Evolutionary conservation across 2,329 filamentous ascomycete genomes (phyloP).

Genomic region (Hirsutella thompsonii): DNA sequence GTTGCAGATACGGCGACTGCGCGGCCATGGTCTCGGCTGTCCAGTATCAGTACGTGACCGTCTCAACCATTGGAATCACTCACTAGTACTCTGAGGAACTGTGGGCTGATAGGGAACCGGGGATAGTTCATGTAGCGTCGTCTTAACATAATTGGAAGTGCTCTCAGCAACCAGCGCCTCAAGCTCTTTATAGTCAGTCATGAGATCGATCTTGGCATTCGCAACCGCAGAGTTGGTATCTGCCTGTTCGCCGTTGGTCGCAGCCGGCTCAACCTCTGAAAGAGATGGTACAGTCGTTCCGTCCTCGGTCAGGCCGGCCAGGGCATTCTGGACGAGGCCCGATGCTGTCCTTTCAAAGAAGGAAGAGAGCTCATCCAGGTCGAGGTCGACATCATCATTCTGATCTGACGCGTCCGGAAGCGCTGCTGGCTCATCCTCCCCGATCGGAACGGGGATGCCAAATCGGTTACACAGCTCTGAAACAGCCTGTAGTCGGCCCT

Average conservation of each 20-base stretch:
- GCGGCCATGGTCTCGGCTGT: conserved; percentile 19
- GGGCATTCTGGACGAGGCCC: conserved; percentile 24
- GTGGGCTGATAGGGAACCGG: conserved; percentile 29
- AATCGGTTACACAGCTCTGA: conserved; percentile 20
- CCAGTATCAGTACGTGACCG: conserved; percentile 1
- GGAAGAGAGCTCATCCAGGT: conserved; percentile 27
- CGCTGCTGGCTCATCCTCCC: conserved; percentile 10
- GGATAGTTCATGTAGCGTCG: conserved; percentile 27
- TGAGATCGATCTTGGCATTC: conserved; percentile 18
- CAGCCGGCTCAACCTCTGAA: conserved; percentile 10
- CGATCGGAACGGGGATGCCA: conserved; percentile 20
- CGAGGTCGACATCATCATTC: conserved; percentile 17
- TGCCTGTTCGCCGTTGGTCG: conserved; percentile 13
- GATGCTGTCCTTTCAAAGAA: conserved; percentile 29
- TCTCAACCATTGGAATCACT: conserved; percentile 5
- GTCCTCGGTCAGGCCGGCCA: conserved; percentile 23
- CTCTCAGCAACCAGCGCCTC: conserved; percentile 30
- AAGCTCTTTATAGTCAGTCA: conserved; percentile 28
- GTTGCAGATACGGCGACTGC: conserved; percentile 22
- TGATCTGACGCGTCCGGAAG: conserved; percentile 6
- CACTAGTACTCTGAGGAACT: conserved; percentile 25
- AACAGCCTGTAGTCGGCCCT: conserved; percentile 18
- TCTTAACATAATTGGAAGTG: conserved; percentile 31
- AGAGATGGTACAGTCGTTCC: conserved; percentile 3
- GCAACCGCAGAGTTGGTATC: conserved; percentile 11